Evolutionary conservation across 805 yeast genomes (phyloP), one percentile per base, ranked within the genome.

Genomic region (Suhomyces faveliae): DNA sequence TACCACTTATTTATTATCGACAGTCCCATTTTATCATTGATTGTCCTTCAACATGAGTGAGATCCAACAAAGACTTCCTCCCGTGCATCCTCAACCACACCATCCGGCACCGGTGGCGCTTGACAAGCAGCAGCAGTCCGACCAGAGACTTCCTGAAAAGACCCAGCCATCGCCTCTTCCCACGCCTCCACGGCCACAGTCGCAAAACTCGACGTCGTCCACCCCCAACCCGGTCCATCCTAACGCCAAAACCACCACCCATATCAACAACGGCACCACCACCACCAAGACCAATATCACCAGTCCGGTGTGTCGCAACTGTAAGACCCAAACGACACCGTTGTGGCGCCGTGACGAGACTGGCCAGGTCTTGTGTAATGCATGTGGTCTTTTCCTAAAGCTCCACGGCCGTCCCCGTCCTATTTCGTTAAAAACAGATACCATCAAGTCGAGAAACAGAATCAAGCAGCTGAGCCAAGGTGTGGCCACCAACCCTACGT

Each of bases 401-500:
- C 77, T 91, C 37, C 98, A 91, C 62, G 96, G 97, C 20, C 80
- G 96, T 46, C 89, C 96, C 33, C 77, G 98, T 59, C 97, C 98
- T 5, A 90, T 90, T 46, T 83, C 90, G 20, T 74, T 91, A 59
- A 91, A 91, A 65, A 89, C 97, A 9, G 96, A 91, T 69, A 90
- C 91, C 23, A 91, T 91, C 64, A 89, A 90, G 69, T 84, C 94
- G 38, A 78, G 98, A 62, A 91, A 91, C 63, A 79, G 98, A 59
- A 85, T 87, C 60, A 84, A 85, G 59, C 85, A 81, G 46, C 67
- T 48, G 17, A 39, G 51, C 15, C 54, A 42, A 13, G 49, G 47
- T 17, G 20, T 46, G 8, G 22, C 43, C 12, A 54, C 63, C 6
- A 24, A 27, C 19, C 20, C 44, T 17, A 15, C 15, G 2, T 55